These are phyloP conservation scores for Colletotrichum lindemuthianum DNA, from an alignment of 2,329 filamentous ascomycete species.

Conservation along the genomic window DNA sequence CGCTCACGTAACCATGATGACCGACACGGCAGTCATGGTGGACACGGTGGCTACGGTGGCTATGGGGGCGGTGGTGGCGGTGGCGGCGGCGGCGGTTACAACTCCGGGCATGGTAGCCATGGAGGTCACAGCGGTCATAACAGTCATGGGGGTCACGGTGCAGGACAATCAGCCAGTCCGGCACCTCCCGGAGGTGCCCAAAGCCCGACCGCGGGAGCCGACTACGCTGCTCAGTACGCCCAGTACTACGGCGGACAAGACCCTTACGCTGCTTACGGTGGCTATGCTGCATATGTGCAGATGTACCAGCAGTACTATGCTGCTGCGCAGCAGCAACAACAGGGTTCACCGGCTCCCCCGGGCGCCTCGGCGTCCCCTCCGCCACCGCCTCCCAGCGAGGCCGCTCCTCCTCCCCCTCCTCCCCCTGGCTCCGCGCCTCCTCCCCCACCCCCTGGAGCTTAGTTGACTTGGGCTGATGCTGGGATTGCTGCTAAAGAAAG, in stretches of 20 bases:
- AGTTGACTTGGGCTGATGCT: conserved; percentile 24
- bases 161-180: conserved; percentile 39
- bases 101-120: conserved; percentile 42
- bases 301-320: conserved; percentile 80
- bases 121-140: conserved; percentile 53
- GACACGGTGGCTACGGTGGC: conserved; percentile 49
- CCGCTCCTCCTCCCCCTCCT: conserved; percentile 73
- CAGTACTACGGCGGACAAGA: conserved; percentile 82
- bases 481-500: too few relatives aligned
- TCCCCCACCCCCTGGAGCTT: conserved; percentile 56
- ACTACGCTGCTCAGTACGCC: conserved; percentile 85
- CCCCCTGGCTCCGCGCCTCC: conserved; percentile 66
- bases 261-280: conserved; percentile 91
- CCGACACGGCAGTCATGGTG: conserved; percentile 52
- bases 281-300: conserved; percentile 80
- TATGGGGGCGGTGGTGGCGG: conserved; percentile 40
- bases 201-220: conserved; percentile 52
- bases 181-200: conserved; percentile 44
- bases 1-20: conserved; percentile 51
- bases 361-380: conserved; percentile 62
- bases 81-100: conserved; percentile 36
- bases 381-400: conserved; percentile 67
- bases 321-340: conserved; percentile 60
- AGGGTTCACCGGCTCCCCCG: conserved; percentile 56
- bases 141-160: conserved; percentile 36